Conservation (phyloP, 139 green algal genomes). For the Trebouxia sp. region DNA sequence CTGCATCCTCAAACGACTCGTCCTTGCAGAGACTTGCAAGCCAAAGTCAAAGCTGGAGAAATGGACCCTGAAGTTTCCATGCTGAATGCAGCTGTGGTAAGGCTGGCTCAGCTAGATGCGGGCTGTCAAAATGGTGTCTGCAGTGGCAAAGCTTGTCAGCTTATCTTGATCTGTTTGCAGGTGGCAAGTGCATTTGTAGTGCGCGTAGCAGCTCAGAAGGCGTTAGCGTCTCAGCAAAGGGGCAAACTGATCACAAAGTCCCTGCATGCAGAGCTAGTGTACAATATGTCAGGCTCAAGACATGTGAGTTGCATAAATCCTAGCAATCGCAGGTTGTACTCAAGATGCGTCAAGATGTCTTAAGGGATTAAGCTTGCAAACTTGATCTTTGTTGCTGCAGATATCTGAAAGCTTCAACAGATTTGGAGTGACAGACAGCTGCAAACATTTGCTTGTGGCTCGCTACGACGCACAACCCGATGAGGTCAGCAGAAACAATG, state of each 20-base stretch:
- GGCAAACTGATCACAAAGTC: conserved; percentile 41
- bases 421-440: conserved; percentile 56
- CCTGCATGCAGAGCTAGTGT: conserved; percentile 69
- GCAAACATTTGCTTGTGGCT: conserved; percentile 49
- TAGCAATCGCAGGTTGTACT: not conserved
- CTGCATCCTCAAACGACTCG: not conserved
- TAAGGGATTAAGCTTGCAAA: not conserved
- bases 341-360: not conserved
- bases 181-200: conserved; percentile 54
- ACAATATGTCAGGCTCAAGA: conserved; percentile 53
- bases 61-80: conserved; percentile 43
- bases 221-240: conserved; percentile 30
- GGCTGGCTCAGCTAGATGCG: too few species aligned
- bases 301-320: conserved; percentile 46
- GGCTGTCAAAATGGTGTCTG: too few species aligned
- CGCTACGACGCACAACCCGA: conserved; percentile 56
- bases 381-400: conserved; percentile 34
- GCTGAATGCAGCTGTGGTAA: conserved; percentile 43
- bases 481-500: conserved; percentile 47
- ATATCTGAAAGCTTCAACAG: conserved; percentile 59
- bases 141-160: not conserved
- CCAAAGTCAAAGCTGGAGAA: conserved; percentile 33
- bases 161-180: not conserved
- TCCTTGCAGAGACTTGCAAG: conserved; percentile 45
- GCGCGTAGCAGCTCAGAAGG: conserved; percentile 47